Evolutionary conservation across 106 monocot species (phyloP).

Genomic region (Phalaenopsis aphrodite): DNA sequence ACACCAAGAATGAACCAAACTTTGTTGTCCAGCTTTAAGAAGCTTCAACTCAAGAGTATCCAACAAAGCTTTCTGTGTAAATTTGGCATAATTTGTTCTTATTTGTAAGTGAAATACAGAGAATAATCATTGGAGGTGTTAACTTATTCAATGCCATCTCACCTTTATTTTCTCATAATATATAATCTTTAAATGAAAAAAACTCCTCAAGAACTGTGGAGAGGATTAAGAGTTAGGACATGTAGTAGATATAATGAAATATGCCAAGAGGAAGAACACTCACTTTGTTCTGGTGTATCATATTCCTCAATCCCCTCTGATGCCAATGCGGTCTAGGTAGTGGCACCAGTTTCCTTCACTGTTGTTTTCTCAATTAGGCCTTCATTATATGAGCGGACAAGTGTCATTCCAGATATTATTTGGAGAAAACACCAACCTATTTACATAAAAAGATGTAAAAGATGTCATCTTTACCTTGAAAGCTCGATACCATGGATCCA

Average conservation of each 20-base stretch:
- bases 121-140: neutral
- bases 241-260: neutral
- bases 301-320: conserved; percentile 83
- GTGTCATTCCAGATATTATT: neutral
- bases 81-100: neutral
- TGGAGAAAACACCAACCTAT: neutral
- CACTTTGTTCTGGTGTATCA: conserved; percentile 79
- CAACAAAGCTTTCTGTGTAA: conserved; percentile 47
- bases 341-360: conserved; percentile 66
- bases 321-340: conserved; percentile 59
- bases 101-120: neutral
- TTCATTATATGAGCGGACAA: conserved; percentile 9
- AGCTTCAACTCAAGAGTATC: conserved; percentile 62
- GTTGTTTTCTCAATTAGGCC: conserved; percentile 64
- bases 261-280: conserved; percentile 8
- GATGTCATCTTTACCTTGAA: conserved; percentile 50
- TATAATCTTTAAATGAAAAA: conserved; percentile 46
- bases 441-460: neutral
- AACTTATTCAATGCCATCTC: neutral
- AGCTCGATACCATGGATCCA: conserved; percentile 91
- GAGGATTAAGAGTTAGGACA: conserved; percentile 4
- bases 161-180: conserved; percentile 91
- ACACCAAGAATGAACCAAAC: conserved; percentile 80
- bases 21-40: conserved; percentile 67
- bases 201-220: conserved; percentile 80